phyloP scores from a whole-genome alignment of 2,329 filamentous ascomycete genomes.

The Exophiala xenobiotica region DNA sequence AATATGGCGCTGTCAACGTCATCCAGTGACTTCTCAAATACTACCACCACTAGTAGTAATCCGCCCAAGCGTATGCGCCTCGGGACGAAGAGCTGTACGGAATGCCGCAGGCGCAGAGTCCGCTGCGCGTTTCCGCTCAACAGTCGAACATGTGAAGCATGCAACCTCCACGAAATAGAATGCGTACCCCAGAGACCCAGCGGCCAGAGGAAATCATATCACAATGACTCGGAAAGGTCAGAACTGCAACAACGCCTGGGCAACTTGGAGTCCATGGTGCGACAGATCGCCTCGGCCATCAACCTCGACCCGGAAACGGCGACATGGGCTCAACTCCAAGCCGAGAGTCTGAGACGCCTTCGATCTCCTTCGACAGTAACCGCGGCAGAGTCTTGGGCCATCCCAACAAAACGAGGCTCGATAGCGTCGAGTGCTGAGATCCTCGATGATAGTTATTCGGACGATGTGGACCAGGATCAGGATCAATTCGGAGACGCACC shows the following conservation, averaged over 20 bases:
- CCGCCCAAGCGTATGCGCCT: constrained; percentile 1
- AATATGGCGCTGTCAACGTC: no score
- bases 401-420: background rate
- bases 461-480: background rate
- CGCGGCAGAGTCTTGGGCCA: background rate
- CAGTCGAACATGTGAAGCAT: constrained; percentile 2
- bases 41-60: background rate
- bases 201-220: background rate
- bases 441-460: background rate
- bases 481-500: background rate
- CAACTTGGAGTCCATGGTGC: background rate
- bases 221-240: background rate
- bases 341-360: background rate
- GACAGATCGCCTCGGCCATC: background rate
- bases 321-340: background rate
- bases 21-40: background rate
- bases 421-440: background rate
- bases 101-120: background rate
- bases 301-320: background rate
- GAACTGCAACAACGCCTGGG: background rate
- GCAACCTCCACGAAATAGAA: background rate
- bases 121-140: background rate
- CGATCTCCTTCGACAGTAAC: background rate
- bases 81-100: background rate
- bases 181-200: background rate